A percentile compares a stretch with the other conserved stretches of the same genome.
These are phyloP conservation scores for Paramecium octaurelia DNA, from an alignment of 73 alveolate species.

Conservation along the genomic window DNA sequence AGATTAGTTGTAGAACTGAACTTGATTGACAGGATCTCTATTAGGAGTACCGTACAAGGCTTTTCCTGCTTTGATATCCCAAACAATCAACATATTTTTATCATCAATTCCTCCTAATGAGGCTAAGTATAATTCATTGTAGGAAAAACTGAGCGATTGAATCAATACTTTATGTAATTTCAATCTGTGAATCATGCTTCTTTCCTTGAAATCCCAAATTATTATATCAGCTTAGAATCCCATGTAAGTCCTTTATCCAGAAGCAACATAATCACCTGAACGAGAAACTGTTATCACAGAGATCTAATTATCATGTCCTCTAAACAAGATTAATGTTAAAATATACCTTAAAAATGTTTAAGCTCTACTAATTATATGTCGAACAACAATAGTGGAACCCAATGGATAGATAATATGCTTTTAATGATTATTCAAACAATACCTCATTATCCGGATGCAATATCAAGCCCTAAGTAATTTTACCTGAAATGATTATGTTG, in stretches of 20 bases:
- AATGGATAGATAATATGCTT: conserved; percentile 93
- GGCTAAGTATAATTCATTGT: conserved; percentile 92
- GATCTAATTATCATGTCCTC: conserved; percentile 92
- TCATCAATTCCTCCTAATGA: conserved; percentile 97
- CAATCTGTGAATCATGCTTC: conserved; percentile 86
- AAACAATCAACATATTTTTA: conserved; percentile 84
- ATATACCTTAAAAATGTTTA: conserved; percentile 64
- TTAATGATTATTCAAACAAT: background rate
- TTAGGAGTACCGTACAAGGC: conserved; percentile 89
- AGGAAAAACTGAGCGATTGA: conserved; percentile 87
- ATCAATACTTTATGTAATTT: conserved; percentile 91
- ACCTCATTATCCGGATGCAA: conserved; percentile 96
- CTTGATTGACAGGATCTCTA: conserved; percentile 83
- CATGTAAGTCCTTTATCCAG: conserved; percentile 91
- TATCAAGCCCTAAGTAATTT: conserved; percentile 87
- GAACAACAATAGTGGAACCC: conserved; percentile 93
- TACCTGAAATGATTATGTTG: conserved; percentile 62
- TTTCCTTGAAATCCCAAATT: conserved; percentile 95
- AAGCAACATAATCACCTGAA: conserved; percentile 87
- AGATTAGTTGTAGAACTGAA: conserved; percentile 78
- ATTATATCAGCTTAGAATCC: conserved; percentile 95
- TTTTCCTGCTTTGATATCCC: conserved; percentile 93
- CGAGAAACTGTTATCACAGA: conserved; percentile 83
- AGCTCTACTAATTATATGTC: conserved; percentile 84
- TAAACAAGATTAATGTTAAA: background rate